phyloP scores from a whole-genome alignment of 768 basidiomycete genomes.

The Pulveroboletus sp. region DNA sequence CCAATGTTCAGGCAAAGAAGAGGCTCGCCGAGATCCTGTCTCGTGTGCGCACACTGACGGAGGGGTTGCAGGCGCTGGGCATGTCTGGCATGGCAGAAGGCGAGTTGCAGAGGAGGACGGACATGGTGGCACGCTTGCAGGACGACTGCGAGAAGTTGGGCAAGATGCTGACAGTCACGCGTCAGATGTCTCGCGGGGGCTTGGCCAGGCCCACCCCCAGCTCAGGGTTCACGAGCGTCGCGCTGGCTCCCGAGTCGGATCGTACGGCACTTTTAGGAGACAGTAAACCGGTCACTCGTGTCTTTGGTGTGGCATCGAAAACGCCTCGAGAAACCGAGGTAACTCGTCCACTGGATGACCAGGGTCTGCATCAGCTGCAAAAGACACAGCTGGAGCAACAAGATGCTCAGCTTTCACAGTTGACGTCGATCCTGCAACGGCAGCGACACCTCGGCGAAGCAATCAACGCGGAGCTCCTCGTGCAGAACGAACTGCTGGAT shows the following conservation, averaged over 20 bases:
- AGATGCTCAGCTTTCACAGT: constrained; percentile 73
- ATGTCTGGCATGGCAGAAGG: constrained; percentile 81
- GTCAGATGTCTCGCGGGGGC: constrained; percentile 45
- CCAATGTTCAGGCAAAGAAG: constrained; percentile 84
- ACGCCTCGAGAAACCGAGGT: constrained; percentile 75
- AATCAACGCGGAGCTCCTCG: constrained; percentile 75
- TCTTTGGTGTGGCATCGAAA: constrained; percentile 66
- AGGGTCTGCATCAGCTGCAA: constrained; percentile 78
- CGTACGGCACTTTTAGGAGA: constrained; percentile 63
- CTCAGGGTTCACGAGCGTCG: constrained; percentile 24
- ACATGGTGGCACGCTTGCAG: constrained; percentile 83
- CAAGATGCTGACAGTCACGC: constrained; percentile 79
- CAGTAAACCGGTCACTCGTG: constrained; percentile 57
- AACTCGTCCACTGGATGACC: constrained; percentile 86
- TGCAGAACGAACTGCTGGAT: constrained; percentile 87
- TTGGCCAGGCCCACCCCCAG: constrained; percentile 29
- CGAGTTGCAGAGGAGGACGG: constrained; percentile 86
- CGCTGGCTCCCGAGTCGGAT: constrained; percentile 49
- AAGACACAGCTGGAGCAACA: constrained; percentile 79
- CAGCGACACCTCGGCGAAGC: constrained; percentile 86
- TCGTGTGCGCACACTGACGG: constrained; percentile 69
- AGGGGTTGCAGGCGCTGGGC: constrained; percentile 63
- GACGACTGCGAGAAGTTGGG: constrained; percentile 90
- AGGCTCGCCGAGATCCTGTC: constrained; percentile 75
- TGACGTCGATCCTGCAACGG: constrained; percentile 79